Base-by-base conservation (phyloP, 306 rosid species). In the Quercus dentata region DNA sequence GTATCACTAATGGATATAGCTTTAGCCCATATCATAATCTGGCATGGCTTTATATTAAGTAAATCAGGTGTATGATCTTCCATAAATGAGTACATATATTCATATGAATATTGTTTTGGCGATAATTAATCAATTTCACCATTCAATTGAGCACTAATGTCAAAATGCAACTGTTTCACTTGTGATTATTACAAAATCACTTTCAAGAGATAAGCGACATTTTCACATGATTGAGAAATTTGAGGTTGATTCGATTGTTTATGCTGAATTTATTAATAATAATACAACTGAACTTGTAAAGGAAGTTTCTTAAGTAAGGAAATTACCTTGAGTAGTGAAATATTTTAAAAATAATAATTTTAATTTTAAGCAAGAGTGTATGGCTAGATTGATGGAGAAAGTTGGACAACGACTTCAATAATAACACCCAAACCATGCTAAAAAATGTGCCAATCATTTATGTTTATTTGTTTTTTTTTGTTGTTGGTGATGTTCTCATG, bases 381-480 rank as follows among this genome's bases (percentile, higher is more conserved):
- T 92, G 79, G 49, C 76, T 58, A 76, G 78, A 72, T 75, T 94
- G 79, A 88, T 86, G 88, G 88, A 90, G 67, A 90, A 90, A 69
- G 76, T 83, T 55, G 83, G 84, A 80, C 71, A 83, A 65, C 68
- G 80, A 78, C 84, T 70, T 74, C 83, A 82, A 63, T 90, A 82
- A 80, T 69, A 69, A 57, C 68, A 6, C 69, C n/a, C 13, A 67
- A 67, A 82, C 28, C 58, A 31, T 76, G 72, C 63, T 35, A 56
- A 73, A 41, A 74, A 49, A 56, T 4, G 64, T 69, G 63, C 14
- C 5, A 52, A 69, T 28, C 18, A 55, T 28, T 46, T 72, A 61
- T 54, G 52, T 79, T 80, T 54, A 6, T 46, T 74, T 56, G 28
- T 81, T 57, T 6, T 38, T 35, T 2, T 35, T 35, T 30, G 63